Evolutionary conservation across 2,329 filamentous ascomycete genomes (phyloP).

Genomic region (Aureobasidium musti): DNA sequence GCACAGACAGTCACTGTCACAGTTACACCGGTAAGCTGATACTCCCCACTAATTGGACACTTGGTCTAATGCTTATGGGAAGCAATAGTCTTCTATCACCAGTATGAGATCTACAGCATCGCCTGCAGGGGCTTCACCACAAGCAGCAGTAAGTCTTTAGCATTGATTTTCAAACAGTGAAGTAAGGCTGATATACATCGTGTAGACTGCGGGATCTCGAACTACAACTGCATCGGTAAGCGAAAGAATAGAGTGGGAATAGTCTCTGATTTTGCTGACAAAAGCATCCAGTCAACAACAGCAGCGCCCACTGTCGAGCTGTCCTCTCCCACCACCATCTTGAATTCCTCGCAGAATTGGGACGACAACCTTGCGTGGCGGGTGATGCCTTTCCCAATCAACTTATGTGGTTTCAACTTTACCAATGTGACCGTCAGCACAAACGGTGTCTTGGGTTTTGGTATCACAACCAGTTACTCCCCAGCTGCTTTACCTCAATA

Average conservation of each 20-base stretch:
- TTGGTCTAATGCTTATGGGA: conserved; percentile 19
- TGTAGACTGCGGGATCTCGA: neutral
- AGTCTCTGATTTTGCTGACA: neutral
- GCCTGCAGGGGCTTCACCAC: neutral
- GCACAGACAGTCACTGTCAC: neutral
- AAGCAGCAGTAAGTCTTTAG: neutral
- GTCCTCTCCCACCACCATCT: conserved; percentile 6
- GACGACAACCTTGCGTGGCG: neutral
- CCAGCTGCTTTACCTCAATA: neutral
- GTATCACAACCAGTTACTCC: neutral
- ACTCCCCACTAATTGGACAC: neutral
- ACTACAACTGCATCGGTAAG: conserved; percentile 1
- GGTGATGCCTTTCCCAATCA: neutral
- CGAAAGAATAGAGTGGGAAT: no score
- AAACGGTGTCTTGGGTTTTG: neutral
- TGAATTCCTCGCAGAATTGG: neutral
- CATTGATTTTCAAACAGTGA: neutral
- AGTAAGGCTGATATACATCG: neutral
- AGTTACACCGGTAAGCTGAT: conserved; percentile 7
- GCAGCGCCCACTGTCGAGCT: conserved; percentile 6
- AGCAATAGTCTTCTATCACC: conserved; percentile 14
- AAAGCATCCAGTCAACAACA: neutral
- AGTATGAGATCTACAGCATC: neutral
- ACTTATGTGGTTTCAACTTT: neutral
- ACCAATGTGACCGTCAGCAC: conserved; percentile 1